Evolutionary conservation across 306 rosid species (phyloP).

Genomic region (Sicyos edulis): DNA sequence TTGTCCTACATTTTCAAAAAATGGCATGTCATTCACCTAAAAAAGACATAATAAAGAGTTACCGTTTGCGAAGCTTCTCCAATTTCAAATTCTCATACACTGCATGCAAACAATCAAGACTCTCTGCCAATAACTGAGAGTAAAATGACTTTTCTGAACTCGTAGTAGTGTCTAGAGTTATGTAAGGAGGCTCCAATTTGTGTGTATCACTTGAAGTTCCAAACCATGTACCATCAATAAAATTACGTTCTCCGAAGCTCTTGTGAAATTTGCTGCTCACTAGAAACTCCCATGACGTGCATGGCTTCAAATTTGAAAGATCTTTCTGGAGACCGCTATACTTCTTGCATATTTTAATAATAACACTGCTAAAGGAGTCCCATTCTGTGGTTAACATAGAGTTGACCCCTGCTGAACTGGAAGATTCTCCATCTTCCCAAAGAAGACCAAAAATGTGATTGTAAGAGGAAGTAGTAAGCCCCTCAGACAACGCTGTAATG

Average conservation of each 20-base stretch:
- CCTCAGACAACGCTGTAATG: conserved; percentile 82
- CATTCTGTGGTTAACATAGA: conserved; percentile 62
- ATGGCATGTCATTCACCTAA: background rate
- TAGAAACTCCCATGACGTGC: conserved; percentile 85
- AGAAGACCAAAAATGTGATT: conserved; percentile 71
- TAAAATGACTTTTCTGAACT: conserved; percentile 42
- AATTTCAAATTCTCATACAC: conserved; percentile 87
- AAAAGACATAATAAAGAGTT: conserved; percentile 17
- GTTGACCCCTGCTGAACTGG: conserved; percentile 44
- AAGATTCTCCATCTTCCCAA: conserved; percentile 75
- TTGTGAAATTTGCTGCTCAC: conserved; percentile 65
- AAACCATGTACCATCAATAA: conserved; percentile 36
- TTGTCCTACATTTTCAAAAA: too few relatives aligned
- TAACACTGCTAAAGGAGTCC: conserved; percentile 58
- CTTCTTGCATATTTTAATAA: conserved; percentile 58
- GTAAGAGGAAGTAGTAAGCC: conserved; percentile 60
- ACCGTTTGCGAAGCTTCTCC: conserved; percentile 86
- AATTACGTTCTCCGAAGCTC: conserved; percentile 53
- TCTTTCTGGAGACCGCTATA: conserved; percentile 31
- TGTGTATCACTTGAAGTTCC: conserved; percentile 32
- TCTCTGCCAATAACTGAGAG: conserved; percentile 54
- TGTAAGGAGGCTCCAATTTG: conserved; percentile 28
- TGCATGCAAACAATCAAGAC: conserved; percentile 83
- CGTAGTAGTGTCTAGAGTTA: conserved; percentile 26
- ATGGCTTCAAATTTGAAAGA: conserved; percentile 28